phyloP scores from a whole-genome alignment of 495 filamentous ascomycete genomes.

The Xylaria telfairii region DNA sequence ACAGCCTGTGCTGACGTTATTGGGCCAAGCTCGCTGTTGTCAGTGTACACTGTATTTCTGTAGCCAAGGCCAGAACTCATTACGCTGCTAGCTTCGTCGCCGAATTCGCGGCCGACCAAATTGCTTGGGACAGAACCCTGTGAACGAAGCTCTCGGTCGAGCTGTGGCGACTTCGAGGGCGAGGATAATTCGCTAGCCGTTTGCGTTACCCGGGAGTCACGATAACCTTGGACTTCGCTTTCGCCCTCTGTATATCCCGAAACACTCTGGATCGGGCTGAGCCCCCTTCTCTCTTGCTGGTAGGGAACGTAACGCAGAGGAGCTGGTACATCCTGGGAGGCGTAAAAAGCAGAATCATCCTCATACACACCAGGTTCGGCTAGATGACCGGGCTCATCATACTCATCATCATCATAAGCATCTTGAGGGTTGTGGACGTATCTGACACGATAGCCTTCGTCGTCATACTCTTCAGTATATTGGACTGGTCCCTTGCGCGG shows the following conservation, averaged over 20 bases:
- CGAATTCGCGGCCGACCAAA: constrained; percentile 48
- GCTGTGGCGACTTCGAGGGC: constrained; percentile 41
- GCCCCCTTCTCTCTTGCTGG: constrained; percentile 62
- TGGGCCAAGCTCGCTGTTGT: constrained; percentile 71
- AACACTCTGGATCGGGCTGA: constrained; percentile 89
- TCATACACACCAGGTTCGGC: constrained; percentile 49
- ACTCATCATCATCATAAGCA: constrained; percentile 53
- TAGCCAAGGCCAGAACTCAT: constrained; percentile 58
- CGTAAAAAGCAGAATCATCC: constrained; percentile 49
- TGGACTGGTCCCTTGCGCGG: constrained; percentile 47
- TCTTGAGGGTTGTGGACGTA: constrained; percentile 42
- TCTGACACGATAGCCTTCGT: constrained; percentile 53
- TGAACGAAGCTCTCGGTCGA: constrained; percentile 44
- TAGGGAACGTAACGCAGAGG: constrained; percentile 64
- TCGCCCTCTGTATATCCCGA: constrained; percentile 70
- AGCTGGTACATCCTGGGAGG: constrained; percentile 59
- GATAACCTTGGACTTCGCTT: constrained; percentile 53
- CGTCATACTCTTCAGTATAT: constrained; percentile 49
- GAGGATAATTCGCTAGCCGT: constrained; percentile 54
- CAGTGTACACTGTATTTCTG: constrained; percentile 66
- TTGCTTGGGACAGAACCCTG: constrained; percentile 48
- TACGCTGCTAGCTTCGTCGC: constrained; percentile 45
- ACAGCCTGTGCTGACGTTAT: constrained; percentile 72
- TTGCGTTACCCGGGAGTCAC: constrained; percentile 55
- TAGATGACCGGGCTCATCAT: constrained; percentile 53